A percentile compares a stretch with the other conserved stretches of the same genome.
phyloP scores from a whole-genome alignment of 345 rosid genomes.

The Punica granatum region DNA sequence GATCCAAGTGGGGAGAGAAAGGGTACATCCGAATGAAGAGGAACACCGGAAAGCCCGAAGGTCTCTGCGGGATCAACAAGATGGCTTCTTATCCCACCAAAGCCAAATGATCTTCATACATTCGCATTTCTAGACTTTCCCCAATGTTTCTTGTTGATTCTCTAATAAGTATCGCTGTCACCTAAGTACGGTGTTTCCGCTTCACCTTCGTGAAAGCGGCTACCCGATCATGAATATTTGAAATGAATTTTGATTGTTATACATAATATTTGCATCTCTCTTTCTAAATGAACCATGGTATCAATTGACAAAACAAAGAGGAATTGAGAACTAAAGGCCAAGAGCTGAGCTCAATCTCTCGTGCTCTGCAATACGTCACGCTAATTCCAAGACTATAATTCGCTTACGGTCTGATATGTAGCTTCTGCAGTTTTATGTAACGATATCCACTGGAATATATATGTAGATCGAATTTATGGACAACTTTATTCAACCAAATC shows the following conservation, averaged over 20 bases:
- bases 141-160: neutral
- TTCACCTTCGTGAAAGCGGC: neutral
- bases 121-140: neutral
- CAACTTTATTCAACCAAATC: too few relatives aligned
- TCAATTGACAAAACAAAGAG: too few relatives aligned
- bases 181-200: neutral
- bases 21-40: constrained; percentile 77
- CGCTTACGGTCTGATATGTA: too few relatives aligned
- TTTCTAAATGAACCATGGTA: too few relatives aligned
- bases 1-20: constrained; percentile 70
- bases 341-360: too few relatives aligned
- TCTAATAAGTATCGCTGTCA: neutral
- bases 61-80: constrained; percentile 74
- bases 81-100: constrained; percentile 84
- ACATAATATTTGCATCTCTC: too few relatives aligned
- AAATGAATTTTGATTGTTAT: neutral
- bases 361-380: too few relatives aligned
- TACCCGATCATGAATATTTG: neutral
- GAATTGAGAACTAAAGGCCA: too few relatives aligned
- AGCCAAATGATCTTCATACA: constrained; percentile 20
- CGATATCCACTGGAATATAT: too few relatives aligned
- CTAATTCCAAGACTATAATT: too few relatives aligned
- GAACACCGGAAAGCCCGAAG: constrained; percentile 67
- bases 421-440: too few relatives aligned
- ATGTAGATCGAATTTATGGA: too few relatives aligned